phyloP scores from a whole-genome alignment of 257 asterid species.

The Perilla frutescens region DNA sequence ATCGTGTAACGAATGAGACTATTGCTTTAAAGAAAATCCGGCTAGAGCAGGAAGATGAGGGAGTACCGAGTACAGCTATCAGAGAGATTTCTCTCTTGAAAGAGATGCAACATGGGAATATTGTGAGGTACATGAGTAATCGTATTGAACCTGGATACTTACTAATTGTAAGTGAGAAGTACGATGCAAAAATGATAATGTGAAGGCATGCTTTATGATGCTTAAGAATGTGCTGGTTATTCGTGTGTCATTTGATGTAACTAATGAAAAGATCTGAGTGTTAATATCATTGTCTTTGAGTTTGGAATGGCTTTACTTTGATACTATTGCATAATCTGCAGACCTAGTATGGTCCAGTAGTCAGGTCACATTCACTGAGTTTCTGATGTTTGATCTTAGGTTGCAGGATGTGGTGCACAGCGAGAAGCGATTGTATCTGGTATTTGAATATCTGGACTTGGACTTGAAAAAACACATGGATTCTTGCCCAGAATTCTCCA shows the following conservation, averaged over 20 bases:
- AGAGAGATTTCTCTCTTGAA: slow-evolving; percentile 94
- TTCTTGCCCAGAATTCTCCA: slow-evolving; percentile 85
- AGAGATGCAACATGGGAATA: slow-evolving; percentile 97
- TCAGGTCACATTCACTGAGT: not conserved
- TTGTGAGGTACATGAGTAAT: slow-evolving; percentile 65
- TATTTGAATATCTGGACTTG: slow-evolving; percentile 96
- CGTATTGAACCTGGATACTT: slow-evolving; percentile 17
- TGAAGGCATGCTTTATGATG: slow-evolving; percentile 12
- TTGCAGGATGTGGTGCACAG: slow-evolving; percentile 98
- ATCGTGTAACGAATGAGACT: slow-evolving; percentile 82
- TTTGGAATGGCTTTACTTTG: slow-evolving; percentile 21
- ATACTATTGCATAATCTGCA: slow-evolving; percentile 3
- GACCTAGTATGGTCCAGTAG: not conserved
- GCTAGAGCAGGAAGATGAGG: slow-evolving; percentile 97
- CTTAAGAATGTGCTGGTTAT: slow-evolving; percentile 16
- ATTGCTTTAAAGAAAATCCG: slow-evolving; percentile 97
- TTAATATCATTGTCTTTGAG: not conserved
- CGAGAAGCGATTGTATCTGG: slow-evolving; percentile 88
- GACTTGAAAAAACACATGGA: slow-evolving; percentile 99
- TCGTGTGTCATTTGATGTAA: slow-evolving; percentile 9
- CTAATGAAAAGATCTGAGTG: not conserved
- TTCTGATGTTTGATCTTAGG: slow-evolving; percentile 51
- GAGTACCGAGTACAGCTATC: slow-evolving; percentile 98
- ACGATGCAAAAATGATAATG: slow-evolving; percentile 15
- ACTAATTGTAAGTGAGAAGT: slow-evolving; percentile 7